phyloP scores from a whole-genome alignment of 1,139 yeast genomes.

The Saccharomyces hybrid region DNA sequence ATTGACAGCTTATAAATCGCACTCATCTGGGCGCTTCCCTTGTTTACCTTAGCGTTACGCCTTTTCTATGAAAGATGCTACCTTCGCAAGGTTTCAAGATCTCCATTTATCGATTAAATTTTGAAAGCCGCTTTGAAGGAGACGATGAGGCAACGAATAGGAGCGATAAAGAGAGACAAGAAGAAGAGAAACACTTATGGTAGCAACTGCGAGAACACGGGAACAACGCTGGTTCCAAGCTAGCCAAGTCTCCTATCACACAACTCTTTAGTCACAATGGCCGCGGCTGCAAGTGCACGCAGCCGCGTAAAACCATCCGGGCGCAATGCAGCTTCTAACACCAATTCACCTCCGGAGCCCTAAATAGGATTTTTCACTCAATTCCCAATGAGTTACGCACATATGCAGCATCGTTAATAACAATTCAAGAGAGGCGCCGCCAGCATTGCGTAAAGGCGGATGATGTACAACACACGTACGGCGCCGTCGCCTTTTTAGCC shows the following conservation, averaged over 20 bases:
- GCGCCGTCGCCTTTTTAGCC: no score
- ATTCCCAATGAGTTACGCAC: no score
- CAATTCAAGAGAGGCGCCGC: no score
- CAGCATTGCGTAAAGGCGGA: no score
- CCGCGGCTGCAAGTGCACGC: no score
- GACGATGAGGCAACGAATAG: background rate
- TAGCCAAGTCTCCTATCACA: background rate
- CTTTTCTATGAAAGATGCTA: background rate
- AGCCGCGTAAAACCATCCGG: no score
- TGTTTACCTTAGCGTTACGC: background rate
- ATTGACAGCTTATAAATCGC: slow-evolving; percentile 71
- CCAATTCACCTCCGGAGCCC: no score
- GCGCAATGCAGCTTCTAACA: no score
- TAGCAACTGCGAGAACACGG: background rate
- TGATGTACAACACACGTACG: no score
- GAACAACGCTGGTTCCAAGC: background rate
- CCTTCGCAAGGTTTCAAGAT: background rate
- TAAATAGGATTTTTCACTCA: no score
- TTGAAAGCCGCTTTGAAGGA: background rate
- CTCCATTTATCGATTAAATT: background rate
- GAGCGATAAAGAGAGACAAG: background rate
- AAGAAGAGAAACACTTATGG: background rate
- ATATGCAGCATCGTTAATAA: no score
- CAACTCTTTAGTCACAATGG: no score
- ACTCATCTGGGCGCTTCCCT: slow-evolving; percentile 41